Evolutionary conservation across 805 yeast species (phyloP).

Genomic region (Cyberlindnera euphorbiae): DNA sequence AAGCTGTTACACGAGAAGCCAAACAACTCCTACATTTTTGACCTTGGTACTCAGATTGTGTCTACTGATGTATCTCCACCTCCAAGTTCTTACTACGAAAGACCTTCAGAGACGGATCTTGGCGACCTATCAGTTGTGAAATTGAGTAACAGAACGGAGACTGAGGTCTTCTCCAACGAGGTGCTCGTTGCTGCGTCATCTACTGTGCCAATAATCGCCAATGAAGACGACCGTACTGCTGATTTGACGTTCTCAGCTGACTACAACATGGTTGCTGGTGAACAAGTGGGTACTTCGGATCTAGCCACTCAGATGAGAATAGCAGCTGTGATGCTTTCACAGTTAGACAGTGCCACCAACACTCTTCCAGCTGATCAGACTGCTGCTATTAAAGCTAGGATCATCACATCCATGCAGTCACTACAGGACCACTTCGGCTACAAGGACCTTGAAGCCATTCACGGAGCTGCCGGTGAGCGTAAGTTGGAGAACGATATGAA

Average conservation of each 20-base stretch:
- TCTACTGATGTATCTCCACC: constrained; percentile 17
- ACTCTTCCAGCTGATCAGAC: constrained; percentile 54
- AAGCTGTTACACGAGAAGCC: constrained; percentile 38
- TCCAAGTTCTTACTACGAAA: constrained; percentile 21
- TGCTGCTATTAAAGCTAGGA: constrained; percentile 59
- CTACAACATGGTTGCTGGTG: constrained; percentile 24
- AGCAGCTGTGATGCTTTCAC: constrained; percentile 92
- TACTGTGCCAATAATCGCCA: constrained; percentile 35
- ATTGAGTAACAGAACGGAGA: constrained; percentile 43
- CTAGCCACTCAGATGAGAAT: constrained; percentile 92
- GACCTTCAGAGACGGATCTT: constrained; percentile 56
- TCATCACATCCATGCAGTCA: constrained; percentile 69
- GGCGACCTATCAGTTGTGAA: constrained; percentile 69
- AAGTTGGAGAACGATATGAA: constrained; percentile 89
- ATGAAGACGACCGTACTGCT: constrained; percentile 32
- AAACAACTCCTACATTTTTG: constrained; percentile 40
- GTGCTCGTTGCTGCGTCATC: constrained; percentile 35
- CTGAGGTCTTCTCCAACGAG: constrained; percentile 38
- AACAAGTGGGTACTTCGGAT: constrained; percentile 25
- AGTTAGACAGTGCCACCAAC: constrained; percentile 63
- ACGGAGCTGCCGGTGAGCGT: constrained; percentile 83
- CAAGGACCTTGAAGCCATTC: constrained; percentile 44
- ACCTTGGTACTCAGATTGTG: constrained; percentile 31
- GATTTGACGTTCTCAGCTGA: constrained; percentile 34
- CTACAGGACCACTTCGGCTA: constrained; percentile 64